Evolutionary conservation across 2,329 filamentous ascomycete species (phyloP).

Genomic region (Calonectria henricotiae): DNA sequence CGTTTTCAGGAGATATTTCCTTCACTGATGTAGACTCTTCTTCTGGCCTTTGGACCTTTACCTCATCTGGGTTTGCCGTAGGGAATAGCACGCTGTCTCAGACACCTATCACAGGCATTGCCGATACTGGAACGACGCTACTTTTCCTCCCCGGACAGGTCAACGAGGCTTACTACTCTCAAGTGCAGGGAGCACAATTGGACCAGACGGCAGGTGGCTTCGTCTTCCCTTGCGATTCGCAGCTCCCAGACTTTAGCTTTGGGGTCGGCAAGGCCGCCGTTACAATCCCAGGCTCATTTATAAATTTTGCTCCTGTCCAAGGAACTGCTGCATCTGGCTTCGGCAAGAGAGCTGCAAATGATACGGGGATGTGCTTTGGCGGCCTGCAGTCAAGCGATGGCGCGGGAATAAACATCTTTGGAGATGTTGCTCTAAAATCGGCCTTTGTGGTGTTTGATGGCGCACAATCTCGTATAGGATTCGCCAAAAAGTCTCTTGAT

Average conservation of each 20-base stretch:
- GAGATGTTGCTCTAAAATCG: conserved; percentile 75
- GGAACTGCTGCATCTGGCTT: background rate
- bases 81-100: conserved; percentile 53
- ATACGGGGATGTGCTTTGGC: conserved; percentile 70
- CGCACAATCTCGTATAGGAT: conserved; percentile 46
- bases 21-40: conserved; percentile 75
- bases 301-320: conserved; percentile 66
- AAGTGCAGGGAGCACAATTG: conserved; percentile 63
- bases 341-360: conserved; percentile 14
- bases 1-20: conserved; percentile 75
- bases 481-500: conserved; percentile 40
- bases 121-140: conserved; percentile 76
- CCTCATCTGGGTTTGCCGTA: conserved; percentile 44
- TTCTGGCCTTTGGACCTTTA: conserved; percentile 78
- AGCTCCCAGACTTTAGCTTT: conserved; percentile 68
- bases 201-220: conserved; percentile 62
- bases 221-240: conserved; percentile 64
- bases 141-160: conserved; percentile 72
- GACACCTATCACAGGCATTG: conserved; percentile 61
- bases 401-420: conserved; percentile 71
- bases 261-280: conserved; percentile 74
- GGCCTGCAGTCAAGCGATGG: conserved; percentile 74
- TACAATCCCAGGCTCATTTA: conserved; percentile 69
- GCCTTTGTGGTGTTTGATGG: conserved; percentile 73
- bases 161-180: conserved; percentile 66